Evolutionary conservation across 2,329 filamentous ascomycete species (phyloP).

Genomic region (Bretziella fagacearum): DNA sequence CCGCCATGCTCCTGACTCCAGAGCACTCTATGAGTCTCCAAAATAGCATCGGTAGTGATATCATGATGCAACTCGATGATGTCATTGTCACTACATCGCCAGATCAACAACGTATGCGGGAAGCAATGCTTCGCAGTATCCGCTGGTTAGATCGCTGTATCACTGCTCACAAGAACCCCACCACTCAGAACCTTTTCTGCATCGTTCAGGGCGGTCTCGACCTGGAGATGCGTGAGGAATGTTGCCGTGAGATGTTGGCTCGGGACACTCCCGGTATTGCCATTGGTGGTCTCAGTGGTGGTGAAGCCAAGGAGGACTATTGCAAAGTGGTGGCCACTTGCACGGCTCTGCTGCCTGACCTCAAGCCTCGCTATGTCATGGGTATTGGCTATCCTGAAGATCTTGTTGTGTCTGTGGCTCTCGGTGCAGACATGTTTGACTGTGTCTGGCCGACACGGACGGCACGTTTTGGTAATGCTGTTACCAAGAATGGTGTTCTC

Average conservation of each 20-base stretch:
- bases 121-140: constrained; percentile 87
- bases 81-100: constrained; percentile 93
- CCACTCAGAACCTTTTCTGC: constrained; percentile 85
- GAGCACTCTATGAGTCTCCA: constrained; percentile 94
- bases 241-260: constrained; percentile 72
- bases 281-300: constrained; percentile 85
- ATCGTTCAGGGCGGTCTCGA: constrained; percentile 96
- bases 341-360: constrained; percentile 65
- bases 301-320: constrained; percentile 85
- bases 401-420: constrained; percentile 75
- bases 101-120: constrained; percentile 69
- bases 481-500: constrained; percentile 65
- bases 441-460: constrained; percentile 97
- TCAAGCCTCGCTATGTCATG: constrained; percentile 98
- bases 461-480: constrained; percentile 86
- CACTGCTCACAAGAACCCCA: constrained; percentile 66
- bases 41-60: constrained; percentile 94
- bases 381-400: constrained; percentile 96
- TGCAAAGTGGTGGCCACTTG: constrained; percentile 81
- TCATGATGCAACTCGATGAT: constrained; percentile 99
- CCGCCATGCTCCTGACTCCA: constrained; percentile 89
- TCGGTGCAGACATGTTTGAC: constrained; percentile 98
- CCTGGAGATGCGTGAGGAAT: constrained; percentile 66
- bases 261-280: constrained; percentile 90
- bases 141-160: constrained; percentile 95